Evolutionary conservation across 139 green algal genomes (phyloP), one percentile per base, ranked within the genome.

Genomic region (Nannochloris sp.): DNA sequence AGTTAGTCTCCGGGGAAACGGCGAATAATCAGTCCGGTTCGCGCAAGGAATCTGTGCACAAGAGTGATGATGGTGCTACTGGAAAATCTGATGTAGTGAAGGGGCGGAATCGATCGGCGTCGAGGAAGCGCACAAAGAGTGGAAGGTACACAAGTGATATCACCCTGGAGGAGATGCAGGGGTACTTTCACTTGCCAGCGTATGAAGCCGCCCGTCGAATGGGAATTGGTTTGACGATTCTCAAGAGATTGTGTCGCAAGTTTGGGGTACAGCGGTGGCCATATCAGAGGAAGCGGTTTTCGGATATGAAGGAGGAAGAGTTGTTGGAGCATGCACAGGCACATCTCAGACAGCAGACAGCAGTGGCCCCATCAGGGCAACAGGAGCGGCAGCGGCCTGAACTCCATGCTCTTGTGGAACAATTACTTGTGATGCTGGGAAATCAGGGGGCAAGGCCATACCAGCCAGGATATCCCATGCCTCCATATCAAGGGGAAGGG

Each of bases 91-190:
- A 18, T 53, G 0, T 9, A 21, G 11, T 53, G 16, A 21, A 53
- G 11, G n/a, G 11, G 11, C 8, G 18, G 46, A 25, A 10, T 53
- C 46, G 46, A 12, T 19, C n/a, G 5, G 5, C 19, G 19, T 64
- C 57, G 5, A 58, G 57, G 21, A 64, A 64, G 27, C 18, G 23
- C 7, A 64, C 57, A 53, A 64, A 64, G 21, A 23, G n/a, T 48
- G 60, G 60, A 7, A 27, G 60, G 15, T 66, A 66, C 36, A 49
- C 60, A 11, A 40, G 24, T 16, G 60, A 66, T 23, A 53, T 66
- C 2, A 66, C 60, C 4, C 21, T 21, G 10, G 31, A 66, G 57
- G 60, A 66, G 15, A 27, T 66, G 15, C 15, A 27, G n/a, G 12
- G 15, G 34, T 66, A 43, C 12, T 66, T 66, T 40, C 44, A 66